Percentiles rank a stretch among this genome's conserved stretches.
phyloP scores from a whole-genome alignment of 1,284 basidiomycete genomes.

The Leccinum solheimii region DNA sequence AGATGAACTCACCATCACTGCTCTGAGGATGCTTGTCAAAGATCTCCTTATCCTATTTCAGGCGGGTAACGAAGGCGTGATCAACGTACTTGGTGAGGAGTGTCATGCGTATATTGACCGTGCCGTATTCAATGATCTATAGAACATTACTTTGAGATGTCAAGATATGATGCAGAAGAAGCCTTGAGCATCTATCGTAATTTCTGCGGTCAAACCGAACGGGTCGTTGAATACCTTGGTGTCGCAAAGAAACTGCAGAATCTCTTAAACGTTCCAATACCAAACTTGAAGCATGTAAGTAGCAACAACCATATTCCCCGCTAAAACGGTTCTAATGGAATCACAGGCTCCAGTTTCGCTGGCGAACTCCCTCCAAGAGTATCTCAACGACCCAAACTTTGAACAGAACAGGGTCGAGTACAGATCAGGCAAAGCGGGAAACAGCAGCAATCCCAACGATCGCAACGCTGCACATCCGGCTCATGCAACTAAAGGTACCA shows the following conservation, averaged over 20 bases:
- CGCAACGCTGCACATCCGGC: slow-evolving; percentile 28
- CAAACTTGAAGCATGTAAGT: slow-evolving; percentile 89
- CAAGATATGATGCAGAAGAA: slow-evolving; percentile 83
- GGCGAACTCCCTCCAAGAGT: slow-evolving; percentile 92
- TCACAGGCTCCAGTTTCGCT: slow-evolving; percentile 88
- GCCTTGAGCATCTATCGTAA: slow-evolving; percentile 90
- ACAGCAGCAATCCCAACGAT: slow-evolving; percentile 52
- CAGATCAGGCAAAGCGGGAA: slow-evolving; percentile 79
- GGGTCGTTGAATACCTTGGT: slow-evolving; percentile 92
- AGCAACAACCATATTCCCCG: not conserved
- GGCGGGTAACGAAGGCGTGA: slow-evolving; percentile 96
- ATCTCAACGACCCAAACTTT: slow-evolving; percentile 93
- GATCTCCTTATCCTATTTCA: slow-evolving; percentile 96
- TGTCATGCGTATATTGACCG: not conserved
- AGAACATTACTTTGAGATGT: slow-evolving; percentile 99
- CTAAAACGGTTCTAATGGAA: slow-evolving; percentile 1
- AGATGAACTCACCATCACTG: slow-evolving; percentile 88
- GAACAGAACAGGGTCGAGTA: slow-evolving; percentile 94
- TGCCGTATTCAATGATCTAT: slow-evolving; percentile 18
- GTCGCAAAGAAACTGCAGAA: slow-evolving; percentile 92
- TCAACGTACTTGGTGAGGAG: slow-evolving; percentile 83
- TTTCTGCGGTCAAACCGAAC: slow-evolving; percentile 94
- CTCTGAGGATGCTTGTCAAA: slow-evolving; percentile 94
- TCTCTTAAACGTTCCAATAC: slow-evolving; percentile 89
- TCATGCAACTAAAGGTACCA: slow-evolving; percentile 22